phyloP scores from a whole-genome alignment of 306 rosid species.

The Ziziphus jujuba region DNA sequence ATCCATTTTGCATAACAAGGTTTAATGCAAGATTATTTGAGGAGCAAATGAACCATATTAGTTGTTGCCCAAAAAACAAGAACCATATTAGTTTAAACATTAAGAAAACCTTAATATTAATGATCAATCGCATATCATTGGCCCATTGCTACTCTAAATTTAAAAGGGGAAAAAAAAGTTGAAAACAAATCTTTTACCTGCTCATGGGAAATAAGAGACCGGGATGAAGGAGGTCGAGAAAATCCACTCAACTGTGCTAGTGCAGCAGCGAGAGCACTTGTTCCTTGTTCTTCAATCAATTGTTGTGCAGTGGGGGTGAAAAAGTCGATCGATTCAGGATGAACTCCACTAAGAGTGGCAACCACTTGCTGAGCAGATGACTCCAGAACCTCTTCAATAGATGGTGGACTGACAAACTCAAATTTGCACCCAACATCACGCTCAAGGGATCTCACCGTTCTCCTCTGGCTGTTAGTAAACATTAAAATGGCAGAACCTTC shows the following conservation, averaged over 20 bases:
- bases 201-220: conserved; percentile 83
- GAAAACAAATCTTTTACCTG: conserved; percentile 50
- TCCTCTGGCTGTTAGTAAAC: conserved; percentile 90
- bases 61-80: too few species aligned
- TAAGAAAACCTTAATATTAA: too few species aligned
- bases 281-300: conserved; percentile 79
- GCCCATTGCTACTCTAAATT: too few species aligned
- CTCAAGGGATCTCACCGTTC: conserved; percentile 94
- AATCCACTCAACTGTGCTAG: conserved; percentile 96
- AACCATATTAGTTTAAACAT: too few species aligned
- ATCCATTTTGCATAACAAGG: not conserved
- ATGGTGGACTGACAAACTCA: conserved; percentile 80
- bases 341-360: conserved; percentile 77
- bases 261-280: conserved; percentile 91
- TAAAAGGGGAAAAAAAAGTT: not conserved
- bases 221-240: conserved; percentile 86
- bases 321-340: conserved; percentile 78
- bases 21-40: not conserved
- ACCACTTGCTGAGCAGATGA: conserved; percentile 91
- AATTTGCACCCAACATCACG: conserved; percentile 94
- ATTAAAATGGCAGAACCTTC: conserved; percentile 78
- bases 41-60: not conserved
- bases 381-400: conserved; percentile 67
- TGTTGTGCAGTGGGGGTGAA: conserved; percentile 88
- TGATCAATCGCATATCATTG: too few species aligned